Percentiles rank a stretch among this genome's conserved stretches.
Conservation (phyloP, 225 moss, liverwort and hornwort genomes). For the Physcomitrium patens region DNA sequence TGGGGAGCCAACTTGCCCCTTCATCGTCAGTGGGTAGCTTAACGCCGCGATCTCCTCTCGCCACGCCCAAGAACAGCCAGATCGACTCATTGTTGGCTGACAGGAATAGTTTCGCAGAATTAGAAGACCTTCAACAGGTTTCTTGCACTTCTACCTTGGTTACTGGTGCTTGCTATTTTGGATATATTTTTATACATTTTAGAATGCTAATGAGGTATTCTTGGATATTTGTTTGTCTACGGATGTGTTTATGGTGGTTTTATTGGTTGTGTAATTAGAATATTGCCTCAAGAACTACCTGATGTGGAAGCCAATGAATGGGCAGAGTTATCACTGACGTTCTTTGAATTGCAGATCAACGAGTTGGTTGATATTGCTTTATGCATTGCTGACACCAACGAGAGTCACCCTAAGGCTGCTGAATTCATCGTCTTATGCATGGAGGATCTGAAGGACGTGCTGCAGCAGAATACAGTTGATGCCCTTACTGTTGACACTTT, state of each 20-base stretch:
- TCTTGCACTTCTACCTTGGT: slow-evolving; percentile 18
- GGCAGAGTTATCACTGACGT: slow-evolving; percentile 15
- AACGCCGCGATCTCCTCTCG: slow-evolving; percentile 84
- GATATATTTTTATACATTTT: slow-evolving; percentile 4
- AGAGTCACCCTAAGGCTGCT: slow-evolving; percentile 56
- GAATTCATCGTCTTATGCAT: slow-evolving; percentile 80
- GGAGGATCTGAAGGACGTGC: slow-evolving; percentile 89
- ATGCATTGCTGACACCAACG: slow-evolving; percentile 80
- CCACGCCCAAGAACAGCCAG: slow-evolving; percentile 75
- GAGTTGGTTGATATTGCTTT: slow-evolving; percentile 88
- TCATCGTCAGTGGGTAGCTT: slow-evolving; percentile 88
- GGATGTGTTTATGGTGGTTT: slow-evolving; percentile 23
- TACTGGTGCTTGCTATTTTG: background rate
- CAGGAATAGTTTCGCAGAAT: slow-evolving; percentile 67
- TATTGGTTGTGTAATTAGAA: background rate
- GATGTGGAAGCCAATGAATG: background rate
- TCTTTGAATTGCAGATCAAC: slow-evolving; percentile 68
- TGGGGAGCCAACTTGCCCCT: slow-evolving; percentile 53
- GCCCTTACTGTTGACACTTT: slow-evolving; percentile 93
- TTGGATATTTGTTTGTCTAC: slow-evolving; percentile 4
- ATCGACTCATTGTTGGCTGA: slow-evolving; percentile 80
- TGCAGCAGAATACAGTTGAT: slow-evolving; percentile 87
- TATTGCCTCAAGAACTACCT: slow-evolving; percentile 11
- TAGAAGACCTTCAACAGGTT: slow-evolving; percentile 90
- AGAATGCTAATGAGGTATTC: background rate